Percentiles rank a stretch among this genome's conserved stretches.
Conservation (phyloP, 345 rosid genomes). For the Citrus australasica region DNA sequence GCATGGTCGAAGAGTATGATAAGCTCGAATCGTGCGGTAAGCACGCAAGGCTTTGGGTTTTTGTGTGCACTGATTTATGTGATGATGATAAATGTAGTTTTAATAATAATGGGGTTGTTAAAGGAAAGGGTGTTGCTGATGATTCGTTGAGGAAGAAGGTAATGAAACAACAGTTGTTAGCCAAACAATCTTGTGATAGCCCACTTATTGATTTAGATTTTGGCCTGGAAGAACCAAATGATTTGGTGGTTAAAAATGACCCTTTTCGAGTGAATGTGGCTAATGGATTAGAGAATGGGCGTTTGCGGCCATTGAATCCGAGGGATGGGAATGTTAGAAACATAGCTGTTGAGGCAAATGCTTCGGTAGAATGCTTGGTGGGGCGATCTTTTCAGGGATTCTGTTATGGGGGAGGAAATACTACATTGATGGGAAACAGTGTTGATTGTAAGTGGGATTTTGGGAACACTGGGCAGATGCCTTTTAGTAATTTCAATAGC, state of each 20-base stretch:
- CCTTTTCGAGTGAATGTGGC: background rate
- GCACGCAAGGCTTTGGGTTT: conserved; percentile 27
- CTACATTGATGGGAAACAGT: background rate
- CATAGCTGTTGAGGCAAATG: conserved; percentile 1
- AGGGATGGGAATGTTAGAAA: conserved; percentile 23
- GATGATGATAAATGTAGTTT: background rate
- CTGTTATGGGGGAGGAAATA: background rate
- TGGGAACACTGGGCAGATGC: background rate
- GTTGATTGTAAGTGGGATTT: conserved; percentile 9
- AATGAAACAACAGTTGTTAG: conserved; percentile 14
- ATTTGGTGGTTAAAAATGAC: background rate
- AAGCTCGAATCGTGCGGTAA: conserved; percentile 18
- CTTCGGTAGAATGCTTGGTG: background rate
- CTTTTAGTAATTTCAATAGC: conserved; percentile 15
- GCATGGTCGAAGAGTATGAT: conserved; percentile 33
- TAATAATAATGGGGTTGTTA: background rate
- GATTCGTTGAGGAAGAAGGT: conserved; percentile 20
- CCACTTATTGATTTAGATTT: conserved; percentile 14
- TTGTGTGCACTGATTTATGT: conserved; percentile 5
- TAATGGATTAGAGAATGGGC: background rate
- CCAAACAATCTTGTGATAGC: conserved; percentile 12
- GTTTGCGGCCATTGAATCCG: conserved; percentile 15
- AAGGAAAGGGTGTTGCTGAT: background rate
- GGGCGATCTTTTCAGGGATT: background rate
- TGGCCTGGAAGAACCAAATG: background rate